Percentiles rank a stretch among this genome's conserved stretches.
Evolutionary conservation across 2,329 filamentous ascomycete genomes (phyloP).

Genomic region (Ambrosiella cleistominuta): DNA sequence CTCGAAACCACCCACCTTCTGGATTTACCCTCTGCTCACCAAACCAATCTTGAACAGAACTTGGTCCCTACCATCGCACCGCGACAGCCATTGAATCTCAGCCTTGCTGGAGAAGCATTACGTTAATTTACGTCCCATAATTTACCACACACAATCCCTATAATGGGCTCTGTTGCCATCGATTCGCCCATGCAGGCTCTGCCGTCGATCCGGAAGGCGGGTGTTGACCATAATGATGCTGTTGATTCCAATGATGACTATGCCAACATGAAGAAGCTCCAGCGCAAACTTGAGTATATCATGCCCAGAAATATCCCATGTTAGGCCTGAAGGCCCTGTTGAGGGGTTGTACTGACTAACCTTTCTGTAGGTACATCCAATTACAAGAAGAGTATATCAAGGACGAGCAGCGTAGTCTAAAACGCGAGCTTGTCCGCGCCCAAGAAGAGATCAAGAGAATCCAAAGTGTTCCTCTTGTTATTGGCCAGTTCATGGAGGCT

Average conservation of each 20-base stretch:
- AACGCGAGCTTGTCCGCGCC: slow-evolving; percentile 88
- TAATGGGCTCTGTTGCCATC: slow-evolving; percentile 75
- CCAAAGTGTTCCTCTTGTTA: slow-evolving; percentile 92
- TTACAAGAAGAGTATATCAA: slow-evolving; percentile 99
- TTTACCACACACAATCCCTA: slow-evolving; percentile 15
- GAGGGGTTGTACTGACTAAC: slow-evolving; percentile 9
- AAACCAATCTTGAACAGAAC: neutral
- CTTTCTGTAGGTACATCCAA: slow-evolving; percentile 58
- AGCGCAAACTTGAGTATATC: slow-evolving; percentile 79
- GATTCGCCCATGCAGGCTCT: slow-evolving; percentile 54
- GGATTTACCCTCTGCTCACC: neutral
- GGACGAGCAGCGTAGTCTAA: slow-evolving; percentile 96
- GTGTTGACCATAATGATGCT: slow-evolving; percentile 26
- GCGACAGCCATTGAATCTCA: neutral
- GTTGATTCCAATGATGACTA: slow-evolving; percentile 83
- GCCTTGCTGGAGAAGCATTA: neutral
- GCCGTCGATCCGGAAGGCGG: neutral
- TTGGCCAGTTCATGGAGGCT: slow-evolving; percentile 99
- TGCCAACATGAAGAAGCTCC: slow-evolving; percentile 85
- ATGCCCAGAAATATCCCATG: neutral
- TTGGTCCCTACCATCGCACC: neutral
- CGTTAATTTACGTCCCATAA: neutral
- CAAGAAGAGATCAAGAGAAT: slow-evolving; percentile 99
- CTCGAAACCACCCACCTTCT: neutral
- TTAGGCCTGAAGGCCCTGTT: neutral